Evolutionary conservation across 768 basidiomycete species (phyloP).

Genomic region (Suillus hirtellus): DNA sequence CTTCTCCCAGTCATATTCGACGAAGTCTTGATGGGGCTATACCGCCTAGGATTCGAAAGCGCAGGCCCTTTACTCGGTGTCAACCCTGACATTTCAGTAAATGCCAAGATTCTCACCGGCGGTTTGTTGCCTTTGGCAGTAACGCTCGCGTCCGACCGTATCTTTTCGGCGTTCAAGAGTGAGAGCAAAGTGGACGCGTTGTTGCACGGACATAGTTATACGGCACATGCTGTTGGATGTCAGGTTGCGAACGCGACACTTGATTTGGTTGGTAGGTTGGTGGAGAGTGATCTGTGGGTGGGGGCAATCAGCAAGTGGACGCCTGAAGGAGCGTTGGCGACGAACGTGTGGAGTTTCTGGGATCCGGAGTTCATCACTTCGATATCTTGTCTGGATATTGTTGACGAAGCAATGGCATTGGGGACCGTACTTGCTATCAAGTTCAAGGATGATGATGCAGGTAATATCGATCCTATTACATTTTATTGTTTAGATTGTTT

Average conservation of each 20-base stretch:
- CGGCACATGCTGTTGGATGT: conserved; percentile 91
- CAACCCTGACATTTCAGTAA: conserved; percentile 84
- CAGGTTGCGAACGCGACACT: conserved; percentile 86
- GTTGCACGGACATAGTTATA: conserved; percentile 94
- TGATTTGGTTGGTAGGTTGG: conserved; percentile 55
- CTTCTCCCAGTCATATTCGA: conserved; percentile 93
- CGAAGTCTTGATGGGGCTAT: conserved; percentile 93
- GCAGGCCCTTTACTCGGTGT: conserved; percentile 65
- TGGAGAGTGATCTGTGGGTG: conserved; percentile 54
- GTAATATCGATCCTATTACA: conserved; percentile 37
- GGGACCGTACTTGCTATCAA: conserved; percentile 86
- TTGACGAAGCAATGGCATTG: conserved; percentile 82
- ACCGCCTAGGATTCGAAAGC: conserved; percentile 78
- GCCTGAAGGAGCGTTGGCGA: conserved; percentile 10
- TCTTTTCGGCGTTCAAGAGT: conserved; percentile 80
- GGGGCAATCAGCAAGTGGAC: conserved; percentile 63
- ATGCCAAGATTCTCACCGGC: conserved; percentile 93
- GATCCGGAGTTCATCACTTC: conserved; percentile 65
- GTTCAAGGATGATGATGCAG: conserved; percentile 54
- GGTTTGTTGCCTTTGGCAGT: conserved; percentile 85
- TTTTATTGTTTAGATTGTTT: neutral
- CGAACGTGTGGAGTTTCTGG: conserved; percentile 85
- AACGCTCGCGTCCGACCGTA: conserved; percentile 77
- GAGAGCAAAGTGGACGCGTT: conserved; percentile 81
- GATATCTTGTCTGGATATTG: conserved; percentile 53